phyloP scores from a whole-genome alignment of 148 eudicot genomes.

The Salicornia ramosissima region DNA sequence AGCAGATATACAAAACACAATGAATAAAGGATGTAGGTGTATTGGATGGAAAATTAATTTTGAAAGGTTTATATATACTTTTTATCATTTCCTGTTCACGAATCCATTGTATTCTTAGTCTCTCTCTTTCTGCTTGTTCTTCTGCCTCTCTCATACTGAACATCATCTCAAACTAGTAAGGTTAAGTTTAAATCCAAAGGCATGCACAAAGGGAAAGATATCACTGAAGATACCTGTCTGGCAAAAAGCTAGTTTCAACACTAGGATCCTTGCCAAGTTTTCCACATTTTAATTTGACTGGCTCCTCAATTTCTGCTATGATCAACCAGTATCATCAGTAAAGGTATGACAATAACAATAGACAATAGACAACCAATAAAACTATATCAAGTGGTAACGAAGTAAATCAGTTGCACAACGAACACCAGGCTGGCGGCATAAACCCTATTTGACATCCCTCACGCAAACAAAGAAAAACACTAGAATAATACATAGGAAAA shows the following conservation, averaged over 20 bases:
- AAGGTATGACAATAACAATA: too few species aligned
- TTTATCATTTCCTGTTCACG: slow-evolving; percentile 72
- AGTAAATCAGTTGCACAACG: neutral
- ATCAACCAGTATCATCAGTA: neutral
- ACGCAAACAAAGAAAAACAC: neutral
- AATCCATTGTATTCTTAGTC: slow-evolving; percentile 74
- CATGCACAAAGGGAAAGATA: slow-evolving; percentile 14
- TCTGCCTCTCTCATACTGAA: slow-evolving; percentile 96
- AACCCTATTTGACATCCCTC: neutral
- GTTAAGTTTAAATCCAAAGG: slow-evolving; percentile 26
- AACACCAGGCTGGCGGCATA: neutral
- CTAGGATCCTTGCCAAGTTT: slow-evolving; percentile 94
- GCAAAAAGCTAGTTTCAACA: slow-evolving; percentile 95
- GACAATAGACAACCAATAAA: neutral
- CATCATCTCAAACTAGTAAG: slow-evolving; percentile 41
- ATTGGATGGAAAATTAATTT: neutral
- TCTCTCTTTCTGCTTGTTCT: slow-evolving; percentile 95
- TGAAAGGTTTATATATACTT: slow-evolving; percentile 38
- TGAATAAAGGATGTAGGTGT: slow-evolving; percentile 7
- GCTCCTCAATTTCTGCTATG: slow-evolving; percentile 40
- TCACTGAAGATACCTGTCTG: slow-evolving; percentile 69
- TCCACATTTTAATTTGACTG: slow-evolving; percentile 40
- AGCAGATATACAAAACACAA: neutral
- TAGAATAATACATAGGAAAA: too few species aligned
- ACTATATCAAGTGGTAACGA: neutral